phyloP scores from a whole-genome alignment of 2,329 filamentous ascomycete genomes.

The Immersiporthe knoxdaviesiana region DNA sequence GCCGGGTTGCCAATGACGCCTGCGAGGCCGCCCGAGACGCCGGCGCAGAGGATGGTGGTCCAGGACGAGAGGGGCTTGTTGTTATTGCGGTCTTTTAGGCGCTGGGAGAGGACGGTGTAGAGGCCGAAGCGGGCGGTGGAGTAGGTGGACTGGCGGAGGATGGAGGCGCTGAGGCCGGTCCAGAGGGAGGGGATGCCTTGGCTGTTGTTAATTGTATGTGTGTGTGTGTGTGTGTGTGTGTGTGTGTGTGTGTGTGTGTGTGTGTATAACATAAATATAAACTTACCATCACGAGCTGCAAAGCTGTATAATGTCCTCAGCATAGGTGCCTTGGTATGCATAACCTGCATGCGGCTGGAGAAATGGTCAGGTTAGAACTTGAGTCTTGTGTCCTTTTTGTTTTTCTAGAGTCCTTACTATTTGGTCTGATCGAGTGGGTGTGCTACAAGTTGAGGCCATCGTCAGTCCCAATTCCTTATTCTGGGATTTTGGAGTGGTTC shows the following conservation, averaged over 20 bases:
- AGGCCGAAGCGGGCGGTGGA: conserved; percentile 50
- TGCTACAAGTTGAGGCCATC: conserved; percentile 36
- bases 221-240: no score
- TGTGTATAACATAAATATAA: no score
- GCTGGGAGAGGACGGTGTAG: conserved; percentile 42
- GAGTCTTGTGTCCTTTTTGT: no score
- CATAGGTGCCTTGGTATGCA: conserved; percentile 46
- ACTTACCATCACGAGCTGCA: conserved; percentile 44
- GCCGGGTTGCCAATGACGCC: conserved; percentile 51
- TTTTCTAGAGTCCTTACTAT: conserved; percentile 43
- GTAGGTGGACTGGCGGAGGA: conserved; percentile 49
- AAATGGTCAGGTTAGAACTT: not conserved
- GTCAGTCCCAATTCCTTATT: conserved; percentile 13
- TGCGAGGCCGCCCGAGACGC: conserved; percentile 45
- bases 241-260: no score
- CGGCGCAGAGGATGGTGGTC: conserved; percentile 45
- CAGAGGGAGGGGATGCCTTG: conserved; percentile 47
- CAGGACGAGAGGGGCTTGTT: conserved; percentile 38
- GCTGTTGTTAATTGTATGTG: not conserved
- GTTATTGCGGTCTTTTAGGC: conserved; percentile 34
- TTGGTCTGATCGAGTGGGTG: conserved; percentile 51
- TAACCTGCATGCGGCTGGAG: conserved; percentile 48
- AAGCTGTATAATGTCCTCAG: conserved; percentile 43
- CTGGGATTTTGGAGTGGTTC: no score
- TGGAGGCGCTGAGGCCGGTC: conserved; percentile 48